Conservation (phyloP, 345 rosid species). For the Corymbia maculata region DNA sequence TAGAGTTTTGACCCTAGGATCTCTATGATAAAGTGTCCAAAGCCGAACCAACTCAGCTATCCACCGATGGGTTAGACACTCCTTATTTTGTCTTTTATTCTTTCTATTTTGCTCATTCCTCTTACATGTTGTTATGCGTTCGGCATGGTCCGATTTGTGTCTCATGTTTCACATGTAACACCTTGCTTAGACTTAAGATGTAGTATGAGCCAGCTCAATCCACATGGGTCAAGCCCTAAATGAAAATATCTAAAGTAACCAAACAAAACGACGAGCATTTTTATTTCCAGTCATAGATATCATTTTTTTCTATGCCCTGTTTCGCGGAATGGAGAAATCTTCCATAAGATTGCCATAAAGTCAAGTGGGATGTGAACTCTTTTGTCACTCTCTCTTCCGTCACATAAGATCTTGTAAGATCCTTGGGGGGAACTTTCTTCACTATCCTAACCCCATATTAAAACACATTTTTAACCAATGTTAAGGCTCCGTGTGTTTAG, state of each 20-base stretch:
- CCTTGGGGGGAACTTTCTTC: background rate
- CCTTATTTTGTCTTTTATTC: background rate
- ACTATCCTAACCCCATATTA: too few relatives aligned
- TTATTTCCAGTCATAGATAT: too few relatives aligned
- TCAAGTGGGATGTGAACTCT: background rate
- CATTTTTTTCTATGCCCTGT: too few relatives aligned
- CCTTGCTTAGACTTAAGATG: background rate
- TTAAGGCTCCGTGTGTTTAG: too few relatives aligned
- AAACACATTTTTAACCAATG: too few relatives aligned
- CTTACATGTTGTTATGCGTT: background rate
- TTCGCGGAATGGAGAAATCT: too few relatives aligned
- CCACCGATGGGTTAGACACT: background rate
- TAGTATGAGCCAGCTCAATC: background rate
- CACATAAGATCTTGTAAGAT: background rate
- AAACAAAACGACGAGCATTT: accelerated
- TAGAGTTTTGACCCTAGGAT: too few relatives aligned
- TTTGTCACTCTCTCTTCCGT: background rate
- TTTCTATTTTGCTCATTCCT: background rate
- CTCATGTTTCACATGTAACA: background rate
- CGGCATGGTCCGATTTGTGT: background rate
- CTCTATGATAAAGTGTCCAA: too few relatives aligned
- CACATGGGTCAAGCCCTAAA: background rate
- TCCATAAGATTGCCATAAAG: too few relatives aligned
- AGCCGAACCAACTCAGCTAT: too few relatives aligned
- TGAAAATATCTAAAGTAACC: background rate